Percentiles rank a stretch among this genome's conserved stretches.
phyloP scores from a whole-genome alignment of 805 yeast genomes.

The Pichia insulana region DNA sequence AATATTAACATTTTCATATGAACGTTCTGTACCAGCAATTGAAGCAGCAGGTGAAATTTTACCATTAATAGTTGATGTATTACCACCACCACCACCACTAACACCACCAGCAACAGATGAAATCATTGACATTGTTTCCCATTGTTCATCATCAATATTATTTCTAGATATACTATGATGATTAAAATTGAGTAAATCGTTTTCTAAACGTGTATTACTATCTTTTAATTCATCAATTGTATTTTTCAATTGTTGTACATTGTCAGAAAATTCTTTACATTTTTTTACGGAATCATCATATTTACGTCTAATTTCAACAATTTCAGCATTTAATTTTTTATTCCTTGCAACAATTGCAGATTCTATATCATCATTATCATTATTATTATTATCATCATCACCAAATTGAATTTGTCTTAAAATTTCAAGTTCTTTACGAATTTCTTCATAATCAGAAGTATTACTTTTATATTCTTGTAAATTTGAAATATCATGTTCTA shows the following conservation, averaged over 20 bases:
- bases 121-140: conserved; percentile 59
- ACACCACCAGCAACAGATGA: conserved; percentile 38
- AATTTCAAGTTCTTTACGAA: conserved; percentile 67
- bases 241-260: conserved; percentile 26
- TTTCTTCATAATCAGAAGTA: conserved; percentile 67
- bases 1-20: neutral
- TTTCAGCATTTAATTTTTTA: conserved; percentile 60
- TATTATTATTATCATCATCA: conserved; percentile 25
- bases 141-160: conserved; percentile 35
- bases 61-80: conserved; percentile 14
- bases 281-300: conserved; percentile 38
- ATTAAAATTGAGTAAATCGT: conserved; percentile 58
- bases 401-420: conserved; percentile 74
- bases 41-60: conserved; percentile 46
- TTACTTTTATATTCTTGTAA: conserved; percentile 42
- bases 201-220: conserved; percentile 58
- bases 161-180: conserved; percentile 19
- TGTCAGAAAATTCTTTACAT: conserved; percentile 32
- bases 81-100: conserved; percentile 25
- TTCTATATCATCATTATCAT: conserved; percentile 28
- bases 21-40: conserved; percentile 33
- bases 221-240: conserved; percentile 36
- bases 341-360: conserved; percentile 52
- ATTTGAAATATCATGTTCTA: conserved; percentile 40
- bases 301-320: conserved; percentile 56